phyloP scores from a whole-genome alignment of 2,329 filamentous ascomycete genomes.

The Cephalotrichum gorgonifer region DNA sequence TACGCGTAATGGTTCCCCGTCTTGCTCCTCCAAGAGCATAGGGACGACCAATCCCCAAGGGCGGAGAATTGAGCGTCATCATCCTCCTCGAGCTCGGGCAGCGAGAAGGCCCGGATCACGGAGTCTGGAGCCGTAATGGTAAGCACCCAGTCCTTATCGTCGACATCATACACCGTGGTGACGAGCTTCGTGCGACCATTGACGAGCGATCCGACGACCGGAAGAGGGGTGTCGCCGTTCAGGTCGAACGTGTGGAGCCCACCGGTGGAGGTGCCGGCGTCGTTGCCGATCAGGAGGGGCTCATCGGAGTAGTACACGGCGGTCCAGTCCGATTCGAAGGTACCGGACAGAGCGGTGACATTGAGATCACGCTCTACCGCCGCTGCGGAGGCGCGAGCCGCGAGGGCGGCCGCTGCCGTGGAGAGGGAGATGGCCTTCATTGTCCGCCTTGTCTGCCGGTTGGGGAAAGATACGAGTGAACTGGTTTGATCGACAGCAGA shows the following conservation, averaged over 20 bases:
- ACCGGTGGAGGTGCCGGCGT: slow-evolving; percentile 29
- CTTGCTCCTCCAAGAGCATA: slow-evolving; percentile 32
- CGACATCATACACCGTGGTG: slow-evolving; percentile 24
- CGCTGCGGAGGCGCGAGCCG: too few relatives aligned
- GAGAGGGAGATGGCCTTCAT: too few relatives aligned
- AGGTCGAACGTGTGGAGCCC: slow-evolving; percentile 29
- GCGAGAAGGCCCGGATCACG: slow-evolving; percentile 26
- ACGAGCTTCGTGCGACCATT: slow-evolving; percentile 36
- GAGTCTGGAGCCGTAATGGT: slow-evolving; percentile 33
- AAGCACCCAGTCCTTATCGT: slow-evolving; percentile 23
- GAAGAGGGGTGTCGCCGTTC: slow-evolving; percentile 17
- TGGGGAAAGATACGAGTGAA: too few relatives aligned
- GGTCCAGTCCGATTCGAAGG: slow-evolving; percentile 30
- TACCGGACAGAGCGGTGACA: slow-evolving; percentile 21
- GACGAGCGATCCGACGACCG: slow-evolving; percentile 17
- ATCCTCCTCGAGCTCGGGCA: slow-evolving; percentile 18
- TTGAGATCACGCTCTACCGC: slow-evolving; percentile 11
- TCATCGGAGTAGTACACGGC: slow-evolving; percentile 24
- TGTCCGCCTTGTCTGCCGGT: too few relatives aligned
- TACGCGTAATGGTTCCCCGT: slow-evolving; percentile 32
- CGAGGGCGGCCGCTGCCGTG: too few relatives aligned
- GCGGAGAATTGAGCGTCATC: slow-evolving; percentile 20
- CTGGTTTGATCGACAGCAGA: too few relatives aligned
- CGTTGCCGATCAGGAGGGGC: slow-evolving; percentile 33
- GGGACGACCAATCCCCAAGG: slow-evolving; percentile 35